Evolutionary conservation across 2,329 filamentous ascomycete species (phyloP).

Genomic region (Xylaria sp.): DNA sequence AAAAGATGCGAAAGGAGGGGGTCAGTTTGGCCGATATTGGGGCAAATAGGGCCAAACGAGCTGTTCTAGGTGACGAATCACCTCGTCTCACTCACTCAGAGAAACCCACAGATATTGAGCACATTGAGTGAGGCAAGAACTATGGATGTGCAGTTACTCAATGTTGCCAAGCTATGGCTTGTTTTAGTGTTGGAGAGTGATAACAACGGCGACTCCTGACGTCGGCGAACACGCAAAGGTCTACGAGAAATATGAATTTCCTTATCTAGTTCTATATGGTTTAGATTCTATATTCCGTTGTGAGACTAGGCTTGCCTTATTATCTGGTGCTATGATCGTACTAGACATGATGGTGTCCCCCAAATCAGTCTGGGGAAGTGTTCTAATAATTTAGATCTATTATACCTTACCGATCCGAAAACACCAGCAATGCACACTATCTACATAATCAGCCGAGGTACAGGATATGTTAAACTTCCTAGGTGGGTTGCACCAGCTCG

Average conservation of each 20-base stretch:
- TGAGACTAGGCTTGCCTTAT: neutral
- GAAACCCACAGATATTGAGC: constrained; percentile 34
- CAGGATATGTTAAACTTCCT: neutral
- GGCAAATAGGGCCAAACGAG: constrained; percentile 29
- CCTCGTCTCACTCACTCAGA: constrained; percentile 4
- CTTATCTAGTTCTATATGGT: neutral
- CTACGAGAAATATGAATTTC: neutral
- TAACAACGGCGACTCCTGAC: neutral
- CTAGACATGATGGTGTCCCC: neutral
- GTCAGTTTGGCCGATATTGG: constrained; percentile 37
- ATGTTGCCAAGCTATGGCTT: no score
- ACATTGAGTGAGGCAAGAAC: constrained; percentile 14
- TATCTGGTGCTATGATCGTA: neutral
- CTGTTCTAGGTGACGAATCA: constrained; percentile 15
- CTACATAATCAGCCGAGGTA: constrained; percentile 11
- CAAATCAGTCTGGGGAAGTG: neutral
- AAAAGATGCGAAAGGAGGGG: constrained; percentile 39
- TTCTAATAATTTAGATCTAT: neutral
- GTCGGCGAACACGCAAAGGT: neutral
- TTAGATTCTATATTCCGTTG: neutral
- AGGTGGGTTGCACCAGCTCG: constrained; percentile 4
- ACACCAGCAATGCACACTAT: neutral
- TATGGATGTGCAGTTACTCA: neutral
- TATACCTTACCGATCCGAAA: neutral
- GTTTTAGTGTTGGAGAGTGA: neutral